Conservation (phyloP, 371 early-diverging fungal genomes). For the Vairimorpha necatrix region DNA sequence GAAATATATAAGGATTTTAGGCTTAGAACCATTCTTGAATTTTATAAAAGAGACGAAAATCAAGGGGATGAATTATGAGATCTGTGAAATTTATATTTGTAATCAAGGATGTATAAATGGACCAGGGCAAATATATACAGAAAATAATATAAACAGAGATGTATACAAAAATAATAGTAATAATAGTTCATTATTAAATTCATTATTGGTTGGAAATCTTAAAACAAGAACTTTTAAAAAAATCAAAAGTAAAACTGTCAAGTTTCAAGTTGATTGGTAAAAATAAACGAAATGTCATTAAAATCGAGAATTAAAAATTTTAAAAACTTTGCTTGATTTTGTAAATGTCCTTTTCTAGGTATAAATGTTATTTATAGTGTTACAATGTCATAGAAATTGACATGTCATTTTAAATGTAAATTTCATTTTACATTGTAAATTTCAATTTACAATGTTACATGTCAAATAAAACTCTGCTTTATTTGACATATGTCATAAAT, state of each 20-base stretch:
- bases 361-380: no score
- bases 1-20: slow-evolving; percentile 20
- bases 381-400: no score
- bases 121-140: slow-evolving; percentile 43
- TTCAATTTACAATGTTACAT: no score
- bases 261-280: slow-evolving; percentile 42
- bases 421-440: no score
- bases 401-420: no score
- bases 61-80: slow-evolving; percentile 23
- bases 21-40: slow-evolving; percentile 37
- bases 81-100: slow-evolving; percentile 49
- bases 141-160: no score
- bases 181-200: not conserved
- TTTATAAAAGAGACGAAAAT: slow-evolving; percentile 27
- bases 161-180: not conserved
- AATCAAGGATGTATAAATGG: slow-evolving; percentile 52
- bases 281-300: no score
- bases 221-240: slow-evolving; percentile 21
- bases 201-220: not conserved
- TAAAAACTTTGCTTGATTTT: no score
- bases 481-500: no score
- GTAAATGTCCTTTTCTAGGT: no score
- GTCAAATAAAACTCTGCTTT: no score
- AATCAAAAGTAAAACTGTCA: slow-evolving; percentile 10
- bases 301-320: no score